Conservation (phyloP, 495 filamentous ascomycete genomes). For the Xylaria castorea region DNA sequence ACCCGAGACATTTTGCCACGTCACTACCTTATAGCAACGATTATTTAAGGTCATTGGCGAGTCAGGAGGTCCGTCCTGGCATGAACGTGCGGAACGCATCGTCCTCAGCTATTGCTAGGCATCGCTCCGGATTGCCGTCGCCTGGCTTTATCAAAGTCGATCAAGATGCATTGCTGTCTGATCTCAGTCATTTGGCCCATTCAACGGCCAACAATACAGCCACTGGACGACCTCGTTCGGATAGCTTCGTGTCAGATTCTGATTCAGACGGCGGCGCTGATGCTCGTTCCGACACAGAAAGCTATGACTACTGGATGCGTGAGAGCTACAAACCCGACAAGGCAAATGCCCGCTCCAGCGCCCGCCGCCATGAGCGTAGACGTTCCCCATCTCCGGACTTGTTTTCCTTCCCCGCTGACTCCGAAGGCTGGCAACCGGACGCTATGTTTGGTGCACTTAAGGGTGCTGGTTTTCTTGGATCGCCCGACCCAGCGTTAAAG, state of each 20-base stretch:
- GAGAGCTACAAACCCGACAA: constrained; percentile 49
- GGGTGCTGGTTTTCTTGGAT: constrained; percentile 45
- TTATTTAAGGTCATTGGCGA: constrained; percentile 7
- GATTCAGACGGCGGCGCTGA: constrained; percentile 43
- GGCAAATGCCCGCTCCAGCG: constrained; percentile 32
- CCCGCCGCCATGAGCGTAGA: constrained; percentile 37
- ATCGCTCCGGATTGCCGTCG: neutral
- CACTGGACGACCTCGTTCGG: constrained; percentile 40
- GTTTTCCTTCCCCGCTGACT: constrained; percentile 51
- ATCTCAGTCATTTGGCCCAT: constrained; percentile 37
- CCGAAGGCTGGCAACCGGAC: constrained; percentile 49
- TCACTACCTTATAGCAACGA: constrained; percentile 11
- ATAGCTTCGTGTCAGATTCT: constrained; percentile 46
- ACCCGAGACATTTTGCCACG: neutral
- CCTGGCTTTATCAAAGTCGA: neutral
- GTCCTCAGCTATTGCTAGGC: neutral
- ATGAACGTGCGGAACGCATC: neutral
- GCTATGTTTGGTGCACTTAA: constrained; percentile 51
- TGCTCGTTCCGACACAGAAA: constrained; percentile 46
- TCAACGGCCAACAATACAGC: constrained; percentile 42
- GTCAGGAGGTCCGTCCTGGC: neutral
- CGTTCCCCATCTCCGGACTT: constrained; percentile 49
- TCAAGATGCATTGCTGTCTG: constrained; percentile 26
- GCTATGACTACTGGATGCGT: constrained; percentile 52
- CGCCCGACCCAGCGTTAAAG: constrained; percentile 39